Percentiles rank a stretch among this genome's conserved stretches.
Evolutionary conservation across 805 yeast species (phyloP).

Genomic region (Kodamaea sagamina): DNA sequence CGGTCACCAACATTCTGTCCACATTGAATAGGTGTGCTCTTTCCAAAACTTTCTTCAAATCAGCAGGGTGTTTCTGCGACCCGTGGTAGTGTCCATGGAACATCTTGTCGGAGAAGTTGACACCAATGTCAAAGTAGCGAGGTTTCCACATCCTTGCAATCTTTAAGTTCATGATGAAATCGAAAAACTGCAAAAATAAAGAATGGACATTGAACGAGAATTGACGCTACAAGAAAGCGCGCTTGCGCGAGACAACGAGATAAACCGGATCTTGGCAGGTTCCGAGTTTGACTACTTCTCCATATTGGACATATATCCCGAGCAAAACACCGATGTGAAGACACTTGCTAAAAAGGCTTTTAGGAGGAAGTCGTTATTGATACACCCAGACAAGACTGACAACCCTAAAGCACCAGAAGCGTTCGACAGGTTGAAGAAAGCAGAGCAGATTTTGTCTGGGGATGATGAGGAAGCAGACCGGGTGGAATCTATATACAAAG

Average conservation of each 20-base stretch:
- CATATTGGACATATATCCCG: constrained; percentile 46
- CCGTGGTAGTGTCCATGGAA: constrained; percentile 80
- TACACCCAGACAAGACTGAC: constrained; percentile 68
- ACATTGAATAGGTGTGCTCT: constrained; percentile 72
- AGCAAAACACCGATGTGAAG: constrained; percentile 12
- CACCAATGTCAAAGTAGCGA: constrained; percentile 50
- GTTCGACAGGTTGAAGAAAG: constrained; percentile 58
- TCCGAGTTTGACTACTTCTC: constrained; percentile 56
- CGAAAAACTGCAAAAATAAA: background rate
- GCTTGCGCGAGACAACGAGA: constrained; percentile 50
- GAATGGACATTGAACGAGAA: constrained; percentile 11
- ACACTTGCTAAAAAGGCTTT: constrained; percentile 50
- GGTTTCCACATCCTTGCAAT: constrained; percentile 34
- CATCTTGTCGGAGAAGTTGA: constrained; percentile 88
- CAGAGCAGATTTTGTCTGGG: constrained; percentile 40
- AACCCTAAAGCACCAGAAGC: constrained; percentile 64
- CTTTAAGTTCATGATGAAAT: constrained; percentile 1
- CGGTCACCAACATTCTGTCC: constrained; percentile 73
- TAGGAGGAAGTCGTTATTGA: constrained; percentile 59
- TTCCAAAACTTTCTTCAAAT: constrained; percentile 60
- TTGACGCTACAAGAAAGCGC: constrained; percentile 26
- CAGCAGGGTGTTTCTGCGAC: constrained; percentile 61
- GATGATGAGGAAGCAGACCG: constrained; percentile 20
- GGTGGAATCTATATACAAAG: constrained; percentile 33
- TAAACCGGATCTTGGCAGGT: constrained; percentile 51